Evolutionary conservation across 1,139 yeast species (phyloP).

Genomic region (Saccharomyces hybrid): DNA sequence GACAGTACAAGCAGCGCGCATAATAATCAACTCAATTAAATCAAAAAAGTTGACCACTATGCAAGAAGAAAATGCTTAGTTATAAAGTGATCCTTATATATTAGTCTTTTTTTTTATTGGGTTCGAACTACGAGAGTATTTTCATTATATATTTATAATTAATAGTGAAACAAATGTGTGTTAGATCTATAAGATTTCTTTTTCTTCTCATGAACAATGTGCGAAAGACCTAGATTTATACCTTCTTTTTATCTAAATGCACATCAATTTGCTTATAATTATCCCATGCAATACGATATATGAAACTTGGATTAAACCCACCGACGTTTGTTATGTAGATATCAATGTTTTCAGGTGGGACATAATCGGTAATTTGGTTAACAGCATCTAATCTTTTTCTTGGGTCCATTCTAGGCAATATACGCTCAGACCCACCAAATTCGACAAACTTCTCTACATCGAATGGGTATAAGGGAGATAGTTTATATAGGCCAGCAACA

Average conservation of each 20-base stretch:
- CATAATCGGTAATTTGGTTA: constrained; percentile 87
- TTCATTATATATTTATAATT: neutral
- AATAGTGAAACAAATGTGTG: neutral
- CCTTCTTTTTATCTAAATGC: constrained; percentile 35
- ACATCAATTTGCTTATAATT: constrained; percentile 84
- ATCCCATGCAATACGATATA: constrained; percentile 90
- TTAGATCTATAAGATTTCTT: neutral
- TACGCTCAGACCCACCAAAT: constrained; percentile 70
- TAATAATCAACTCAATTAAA: neutral
- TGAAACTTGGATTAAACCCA: constrained; percentile 93
- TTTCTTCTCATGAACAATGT: neutral
- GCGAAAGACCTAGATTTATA: neutral
- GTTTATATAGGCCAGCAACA: constrained; percentile 86
- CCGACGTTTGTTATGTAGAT: constrained; percentile 92
- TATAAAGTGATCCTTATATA: neutral
- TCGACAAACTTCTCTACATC: constrained; percentile 83
- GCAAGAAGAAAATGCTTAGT: neutral
- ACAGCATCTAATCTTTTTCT: constrained; percentile 62
- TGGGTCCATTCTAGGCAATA: constrained; percentile 30
- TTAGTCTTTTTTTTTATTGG: neutral
- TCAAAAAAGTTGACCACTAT: neutral
- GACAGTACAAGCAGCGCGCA: neutral
- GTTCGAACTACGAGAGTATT: neutral
- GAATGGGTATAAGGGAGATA: constrained; percentile 90
- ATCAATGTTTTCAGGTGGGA: constrained; percentile 90